Percentiles rank a stretch among this genome's conserved stretches.
Conservation (phyloP, 2,329 filamentous ascomycete genomes). For the Trichoderma afroharzianum region DNA sequence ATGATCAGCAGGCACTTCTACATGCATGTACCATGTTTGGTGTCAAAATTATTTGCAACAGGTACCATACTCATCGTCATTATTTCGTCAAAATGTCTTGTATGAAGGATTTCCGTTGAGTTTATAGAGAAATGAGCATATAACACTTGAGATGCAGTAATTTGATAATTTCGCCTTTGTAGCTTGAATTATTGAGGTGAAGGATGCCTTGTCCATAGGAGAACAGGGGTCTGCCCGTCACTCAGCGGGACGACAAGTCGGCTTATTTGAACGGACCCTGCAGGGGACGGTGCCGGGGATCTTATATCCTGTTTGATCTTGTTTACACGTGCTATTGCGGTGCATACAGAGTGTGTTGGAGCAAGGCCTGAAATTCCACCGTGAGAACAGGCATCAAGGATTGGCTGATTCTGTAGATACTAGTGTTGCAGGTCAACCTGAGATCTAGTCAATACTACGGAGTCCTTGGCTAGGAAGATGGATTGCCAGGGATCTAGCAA, state of each 20-base stretch:
- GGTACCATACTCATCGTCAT: neutral
- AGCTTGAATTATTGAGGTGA: neutral
- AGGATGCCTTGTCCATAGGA: neutral
- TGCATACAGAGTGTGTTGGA: neutral
- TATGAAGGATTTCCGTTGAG: neutral
- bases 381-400: neutral
- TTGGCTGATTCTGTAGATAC: neutral
- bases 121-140: neutral
- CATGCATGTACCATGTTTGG: neutral
- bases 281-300: neutral
- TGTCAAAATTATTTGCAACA: neutral
- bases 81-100: neutral
- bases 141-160: neutral
- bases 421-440: slow-evolving; percentile 15
- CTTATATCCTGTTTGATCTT: neutral
- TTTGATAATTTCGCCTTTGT: neutral
- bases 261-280: neutral
- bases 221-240: neutral
- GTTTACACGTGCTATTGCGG: neutral
- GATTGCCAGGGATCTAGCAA: neutral
- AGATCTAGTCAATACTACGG: neutral
- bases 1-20: neutral
- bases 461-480: neutral
- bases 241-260: neutral
- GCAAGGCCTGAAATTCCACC: neutral